Base-by-base conservation (phyloP, 495 filamentous ascomycete species). In the Astrothelium macrocarpum region DNA sequence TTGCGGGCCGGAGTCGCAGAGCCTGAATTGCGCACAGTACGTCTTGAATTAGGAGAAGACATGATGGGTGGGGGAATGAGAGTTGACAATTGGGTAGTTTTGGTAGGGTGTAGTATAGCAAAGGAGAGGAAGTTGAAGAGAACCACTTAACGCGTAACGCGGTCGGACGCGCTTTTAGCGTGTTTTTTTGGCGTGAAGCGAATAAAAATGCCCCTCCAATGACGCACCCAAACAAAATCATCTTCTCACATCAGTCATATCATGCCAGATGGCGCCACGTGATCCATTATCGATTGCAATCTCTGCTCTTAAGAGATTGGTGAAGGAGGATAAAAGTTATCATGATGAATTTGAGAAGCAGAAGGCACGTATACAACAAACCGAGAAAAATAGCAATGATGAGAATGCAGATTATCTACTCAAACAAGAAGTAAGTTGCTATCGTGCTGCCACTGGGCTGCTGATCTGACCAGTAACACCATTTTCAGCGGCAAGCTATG, bases 311-410 rank as follows among this genome's bases (percentile, higher is more conserved):
- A 77, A 83, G 68, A 90, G 93, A 61, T 81, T 97, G 59, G 83
- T 96, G 62, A 96, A 96, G 74, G 94, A 98, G 74, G 90, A 96
- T 71, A 79, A 80, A 36, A 91, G 85, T 72, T 97, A 98, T 78
- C 88, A 90, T 75, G 85, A 86, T 67, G 94, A 98, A 71, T 80
- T 90, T 25, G 76, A 80, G 64, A 75, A 84, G 63, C 90, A 97
- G 69, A 81, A 87, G 62, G 79, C 79, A 64, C 85, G 87, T 46
- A 81, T 97, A 43, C 75, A 83, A 77, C 86, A 88, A 75, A 78
- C 91, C 18, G 74, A 85, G 65, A 59, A 74, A 74, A 68, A 64
- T 66, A 70, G 62, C 34, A 73, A 70, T 5, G 75, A 79, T 2
- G 82, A 82, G 23, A 79, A 82, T 53, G 74, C 72, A 20, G 75